Base-by-base conservation (phyloP, 139 green algal genomes). In the Coelastrella sp. region DNA sequence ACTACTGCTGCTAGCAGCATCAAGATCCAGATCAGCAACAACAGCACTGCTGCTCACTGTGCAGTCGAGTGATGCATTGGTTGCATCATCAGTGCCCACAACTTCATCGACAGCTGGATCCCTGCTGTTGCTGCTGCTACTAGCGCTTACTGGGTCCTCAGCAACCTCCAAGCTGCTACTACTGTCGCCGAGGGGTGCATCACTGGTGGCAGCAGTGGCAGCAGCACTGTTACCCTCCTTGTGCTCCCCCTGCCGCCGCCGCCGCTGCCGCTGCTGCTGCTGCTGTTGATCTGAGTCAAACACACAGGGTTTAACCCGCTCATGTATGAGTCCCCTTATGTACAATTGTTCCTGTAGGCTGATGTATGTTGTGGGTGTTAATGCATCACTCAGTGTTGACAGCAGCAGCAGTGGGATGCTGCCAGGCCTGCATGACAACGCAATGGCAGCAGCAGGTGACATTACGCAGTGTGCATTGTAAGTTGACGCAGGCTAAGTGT, bases 271-370 rank as follows among this genome's bases (percentile, higher is more conserved):
- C n/a, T 60, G 82, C 82, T 22, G 82, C 82, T 57, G 82, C n/a
- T 32, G 82, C 61, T 57, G 82, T 59, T 54, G 64, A 8, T 10
- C 10, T 19, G 13, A 3, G 57, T 14, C 80, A 86, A 86, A 86
- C n/a, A 11, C 17, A 32, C 80, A 86, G 7, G 80, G 80, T 11
- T 75, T 86, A 7, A 75, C 80, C 1, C 73, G 7, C 59, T 86
- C 59, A 13, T 73, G 20, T 20, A 86, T 10, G 59, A 86, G 59
- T 7, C 80, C 80, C 7, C 59, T 64, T n/a, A 58, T 74, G 4
- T 75, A 20, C 59, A 86, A 59, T 59, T 86, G 59, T 59, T 86
- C 59, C 80, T 86, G 80, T 59, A 86, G 80, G 11, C n/a, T 13
- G 19, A 57, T 11, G 59, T 86, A 86, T 5, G 19, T 17, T 8